Conservation (phyloP, 768 basidiomycete species). For the Boletus sensibilis region DNA sequence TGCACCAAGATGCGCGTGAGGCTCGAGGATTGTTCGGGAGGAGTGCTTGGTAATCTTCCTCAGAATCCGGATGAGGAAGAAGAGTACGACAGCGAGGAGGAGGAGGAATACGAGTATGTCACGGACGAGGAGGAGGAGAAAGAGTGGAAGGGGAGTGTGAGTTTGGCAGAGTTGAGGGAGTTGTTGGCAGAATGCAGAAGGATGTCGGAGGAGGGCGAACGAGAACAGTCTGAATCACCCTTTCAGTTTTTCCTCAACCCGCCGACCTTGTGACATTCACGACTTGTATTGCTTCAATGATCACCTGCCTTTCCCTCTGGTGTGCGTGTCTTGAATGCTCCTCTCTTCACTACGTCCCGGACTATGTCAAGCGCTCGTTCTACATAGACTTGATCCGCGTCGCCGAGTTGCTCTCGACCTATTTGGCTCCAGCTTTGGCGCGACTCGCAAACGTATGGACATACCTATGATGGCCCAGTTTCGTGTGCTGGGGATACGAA, state of each 20-base stretch:
- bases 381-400: slow-evolving; percentile 8
- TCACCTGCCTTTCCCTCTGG: slow-evolving; percentile 64
- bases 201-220: slow-evolving; percentile 38
- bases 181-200: slow-evolving; percentile 56
- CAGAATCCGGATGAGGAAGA: slow-evolving; percentile 34
- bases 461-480: slow-evolving; percentile 90
- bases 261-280: slow-evolving; percentile 3
- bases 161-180: slow-evolving; percentile 48
- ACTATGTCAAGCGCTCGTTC: slow-evolving; percentile 55
- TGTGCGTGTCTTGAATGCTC: slow-evolving; percentile 66
- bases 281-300: slow-evolving; percentile 14
- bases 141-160: slow-evolving; percentile 24
- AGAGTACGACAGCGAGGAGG: slow-evolving; percentile 35
- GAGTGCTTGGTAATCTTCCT: slow-evolving; percentile 47
- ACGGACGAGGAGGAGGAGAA: slow-evolving; percentile 36
- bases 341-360: slow-evolving; percentile 53
- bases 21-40: slow-evolving; percentile 77
- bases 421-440: not conserved
- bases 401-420: slow-evolving; percentile 30
- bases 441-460: slow-evolving; percentile 22
- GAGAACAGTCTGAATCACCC: slow-evolving; percentile 25
- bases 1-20: slow-evolving; percentile 50
- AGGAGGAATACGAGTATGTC: slow-evolving; percentile 31
- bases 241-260: slow-evolving; percentile 21
- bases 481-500: slow-evolving; percentile 90